A percentile compares a stretch with the other conserved stretches of the same genome.
phyloP scores from a whole-genome alignment of 371 early-diverging fungal genomes.

The Fennellomyces sp. region DNA sequence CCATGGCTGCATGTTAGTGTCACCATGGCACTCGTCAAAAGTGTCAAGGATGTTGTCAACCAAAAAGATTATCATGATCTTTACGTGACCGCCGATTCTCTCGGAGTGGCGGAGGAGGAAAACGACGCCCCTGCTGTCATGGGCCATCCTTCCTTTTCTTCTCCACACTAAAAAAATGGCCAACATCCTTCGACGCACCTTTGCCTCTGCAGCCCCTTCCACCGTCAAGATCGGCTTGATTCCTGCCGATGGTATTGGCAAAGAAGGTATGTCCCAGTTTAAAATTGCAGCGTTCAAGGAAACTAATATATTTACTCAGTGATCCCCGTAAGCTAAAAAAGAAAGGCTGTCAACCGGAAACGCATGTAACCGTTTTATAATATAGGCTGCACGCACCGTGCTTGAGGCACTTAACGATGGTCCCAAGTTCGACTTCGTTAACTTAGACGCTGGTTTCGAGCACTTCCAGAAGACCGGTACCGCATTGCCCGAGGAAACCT shows the following conservation, averaged over 20 bases:
- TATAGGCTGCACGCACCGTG: slow-evolving; percentile 85
- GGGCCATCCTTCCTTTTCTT: background rate
- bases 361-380: background rate
- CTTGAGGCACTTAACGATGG: slow-evolving; percentile 73
- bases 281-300: no score
- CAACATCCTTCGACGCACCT: slow-evolving; percentile 52
- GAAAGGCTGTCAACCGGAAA: background rate
- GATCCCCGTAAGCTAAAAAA: slow-evolving; percentile 17
- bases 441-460: slow-evolving; percentile 94
- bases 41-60: background rate
- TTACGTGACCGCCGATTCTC: background rate
- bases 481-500: slow-evolving; percentile 87
- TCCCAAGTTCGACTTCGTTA: slow-evolving; percentile 74
- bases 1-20: background rate
- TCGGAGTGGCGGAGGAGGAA: background rate
- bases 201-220: slow-evolving; percentile 50
- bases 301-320: slow-evolving; percentile 13
- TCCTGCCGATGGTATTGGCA: slow-evolving; percentile 95
- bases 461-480: slow-evolving; percentile 90
- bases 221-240: slow-evolving; percentile 86
- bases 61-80: background rate
- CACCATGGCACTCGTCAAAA: background rate
- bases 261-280: no score
- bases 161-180: slow-evolving; percentile 26
- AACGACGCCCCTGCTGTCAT: background rate